These are phyloP conservation scores for Madurella mycetomatis DNA, from an alignment of 2,329 filamentous ascomycete genomes.

Conservation along the genomic window DNA sequence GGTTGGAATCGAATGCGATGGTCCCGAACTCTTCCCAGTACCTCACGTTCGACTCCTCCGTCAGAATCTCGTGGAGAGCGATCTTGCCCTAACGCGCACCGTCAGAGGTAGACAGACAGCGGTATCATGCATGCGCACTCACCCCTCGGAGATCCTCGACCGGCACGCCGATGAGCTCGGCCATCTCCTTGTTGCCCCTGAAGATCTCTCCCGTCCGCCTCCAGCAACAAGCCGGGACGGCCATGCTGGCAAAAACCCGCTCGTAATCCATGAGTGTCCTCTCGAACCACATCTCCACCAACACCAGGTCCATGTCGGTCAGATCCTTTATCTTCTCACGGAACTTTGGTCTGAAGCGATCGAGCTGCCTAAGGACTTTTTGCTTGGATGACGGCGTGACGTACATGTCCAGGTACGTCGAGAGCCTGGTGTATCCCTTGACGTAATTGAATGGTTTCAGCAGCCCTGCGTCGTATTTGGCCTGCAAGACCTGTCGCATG, in stretches of 20 bases:
- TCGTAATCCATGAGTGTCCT: conserved; percentile 96
- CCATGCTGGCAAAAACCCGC: conserved; percentile 97
- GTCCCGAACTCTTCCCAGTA: conserved; percentile 99
- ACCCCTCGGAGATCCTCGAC: conserved; percentile 90
- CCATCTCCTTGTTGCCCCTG: conserved; percentile 97
- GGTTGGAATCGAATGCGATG: conserved; percentile 89
- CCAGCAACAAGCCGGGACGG: conserved; percentile 96
- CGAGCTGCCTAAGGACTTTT: conserved; percentile 86
- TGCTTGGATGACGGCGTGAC: conserved; percentile 78
- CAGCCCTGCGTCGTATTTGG: conserved; percentile 93
- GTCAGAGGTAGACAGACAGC: conserved; percentile 2
- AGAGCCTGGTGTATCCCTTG: conserved; percentile 85
- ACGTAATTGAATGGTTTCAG: conserved; percentile 98
- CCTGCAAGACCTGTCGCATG: conserved; percentile 89
- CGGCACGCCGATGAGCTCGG: conserved; percentile 86
- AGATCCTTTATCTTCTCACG: conserved; percentile 88
- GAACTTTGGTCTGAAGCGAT: conserved; percentile 92
- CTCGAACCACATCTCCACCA: conserved; percentile 99
- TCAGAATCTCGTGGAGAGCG: conserved; percentile 90
- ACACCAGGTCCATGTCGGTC: conserved; percentile 89
- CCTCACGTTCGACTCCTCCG: conserved; percentile 88
- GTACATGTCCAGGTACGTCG: conserved; percentile 86
- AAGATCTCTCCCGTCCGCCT: conserved; percentile 95
- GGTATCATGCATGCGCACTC: conserved; percentile 36
- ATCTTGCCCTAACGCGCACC: conserved; percentile 70